Percentiles rank a stretch among this genome's conserved stretches.
phyloP scores from a whole-genome alignment of 2,329 filamentous ascomycete species.

The Balansia obtecta region DNA sequence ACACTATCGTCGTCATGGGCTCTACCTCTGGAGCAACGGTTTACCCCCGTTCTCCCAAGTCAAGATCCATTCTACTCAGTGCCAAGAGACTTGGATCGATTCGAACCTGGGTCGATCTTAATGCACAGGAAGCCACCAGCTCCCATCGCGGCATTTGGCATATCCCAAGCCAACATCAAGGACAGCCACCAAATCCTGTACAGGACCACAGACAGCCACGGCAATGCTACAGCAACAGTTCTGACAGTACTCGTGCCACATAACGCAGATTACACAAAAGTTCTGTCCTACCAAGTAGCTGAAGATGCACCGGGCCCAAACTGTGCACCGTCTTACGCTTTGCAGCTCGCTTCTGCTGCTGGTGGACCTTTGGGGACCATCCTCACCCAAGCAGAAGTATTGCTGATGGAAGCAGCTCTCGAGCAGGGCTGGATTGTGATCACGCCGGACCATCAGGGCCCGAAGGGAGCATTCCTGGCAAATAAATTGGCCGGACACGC shows the following conservation, averaged over 20 bases:
- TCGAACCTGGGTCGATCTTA: constrained; percentile 12
- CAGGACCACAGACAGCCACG: constrained; percentile 23
- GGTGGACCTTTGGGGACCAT: constrained; percentile 21
- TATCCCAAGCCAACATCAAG: constrained; percentile 7
- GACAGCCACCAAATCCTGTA: constrained; percentile 24
- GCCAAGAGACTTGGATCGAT: constrained; percentile 8
- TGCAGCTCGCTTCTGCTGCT: constrained; percentile 9
- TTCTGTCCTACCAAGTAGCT: constrained; percentile 31
- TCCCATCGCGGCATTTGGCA: constrained; percentile 11
- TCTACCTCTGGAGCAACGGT: background rate
- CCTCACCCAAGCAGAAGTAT: constrained; percentile 11
- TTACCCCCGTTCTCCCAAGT: background rate
- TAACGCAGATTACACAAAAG: constrained; percentile 13
- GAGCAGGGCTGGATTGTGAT: constrained; percentile 33
- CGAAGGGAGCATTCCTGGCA: constrained; percentile 28
- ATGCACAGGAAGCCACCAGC: constrained; percentile 10
- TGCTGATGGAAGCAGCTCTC: constrained; percentile 18
- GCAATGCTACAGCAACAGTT: constrained; percentile 23
- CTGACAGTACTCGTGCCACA: constrained; percentile 26
- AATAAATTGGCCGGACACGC: constrained; percentile 28
- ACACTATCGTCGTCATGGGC: background rate
- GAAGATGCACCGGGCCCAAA: constrained; percentile 27
- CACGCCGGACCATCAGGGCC: constrained; percentile 34
- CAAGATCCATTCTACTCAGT: constrained; percentile 1
- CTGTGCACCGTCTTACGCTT: constrained; percentile 16